Evolutionary conservation across 1,139 yeast genomes (phyloP).

Genomic region (Kurtzmaniella quercitrusa): DNA sequence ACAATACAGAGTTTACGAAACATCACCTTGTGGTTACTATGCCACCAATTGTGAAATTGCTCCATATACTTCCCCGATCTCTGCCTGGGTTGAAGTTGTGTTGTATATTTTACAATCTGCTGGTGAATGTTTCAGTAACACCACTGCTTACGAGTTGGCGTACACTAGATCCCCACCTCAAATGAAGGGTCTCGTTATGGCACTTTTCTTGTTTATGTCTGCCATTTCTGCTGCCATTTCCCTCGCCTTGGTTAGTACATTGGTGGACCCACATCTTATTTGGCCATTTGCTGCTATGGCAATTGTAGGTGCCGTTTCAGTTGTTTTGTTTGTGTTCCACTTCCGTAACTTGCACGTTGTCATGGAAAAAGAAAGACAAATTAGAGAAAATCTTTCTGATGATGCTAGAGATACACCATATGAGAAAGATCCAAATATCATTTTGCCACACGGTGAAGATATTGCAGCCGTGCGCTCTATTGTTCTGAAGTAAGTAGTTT

Average conservation of each 20-base stretch:
- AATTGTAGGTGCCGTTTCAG: conserved; percentile 40
- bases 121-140: conserved; percentile 66
- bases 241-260: conserved; percentile 52
- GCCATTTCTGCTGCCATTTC: conserved; percentile 60
- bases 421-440: not conserved
- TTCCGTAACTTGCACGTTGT: conserved; percentile 51
- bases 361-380: conserved; percentile 43
- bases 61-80: conserved; percentile 40
- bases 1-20: conserved; percentile 30
- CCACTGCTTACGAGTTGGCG: conserved; percentile 68
- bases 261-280: conserved; percentile 50
- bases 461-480: not conserved
- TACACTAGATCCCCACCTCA: conserved; percentile 64
- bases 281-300: conserved; percentile 55
- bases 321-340: conserved; percentile 39
- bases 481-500: not conserved
- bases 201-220: conserved; percentile 56
- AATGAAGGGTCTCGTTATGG: conserved; percentile 67
- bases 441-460: not conserved
- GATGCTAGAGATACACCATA: not conserved
- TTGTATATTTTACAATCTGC: conserved; percentile 56
- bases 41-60: conserved; percentile 48
- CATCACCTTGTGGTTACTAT: conserved; percentile 38
- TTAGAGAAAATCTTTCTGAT: conserved; percentile 18
- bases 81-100: conserved; percentile 54